A percentile compares a stretch with the other conserved stretches of the same genome.
phyloP scores from a whole-genome alignment of 306 rosid genomes.

The Trifolium fragiferum region DNA sequence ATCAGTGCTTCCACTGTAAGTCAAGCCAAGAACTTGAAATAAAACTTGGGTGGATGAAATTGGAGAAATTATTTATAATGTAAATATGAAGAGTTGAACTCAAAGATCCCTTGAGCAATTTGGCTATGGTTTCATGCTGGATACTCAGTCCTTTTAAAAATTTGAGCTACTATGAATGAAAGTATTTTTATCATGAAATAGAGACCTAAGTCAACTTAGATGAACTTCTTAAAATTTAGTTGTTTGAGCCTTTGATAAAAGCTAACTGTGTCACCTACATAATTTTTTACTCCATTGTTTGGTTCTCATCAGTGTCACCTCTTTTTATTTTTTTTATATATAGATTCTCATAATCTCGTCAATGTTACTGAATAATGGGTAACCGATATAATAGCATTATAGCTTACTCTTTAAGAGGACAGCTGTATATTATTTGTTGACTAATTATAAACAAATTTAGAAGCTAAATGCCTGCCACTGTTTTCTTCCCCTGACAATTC shows the following conservation, averaged over 20 bases:
- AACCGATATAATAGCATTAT: slow-evolving; percentile 5
- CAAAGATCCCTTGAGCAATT: slow-evolving; percentile 9
- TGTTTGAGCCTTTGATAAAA: slow-evolving; percentile 23
- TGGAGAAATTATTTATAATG: slow-evolving; percentile 1
- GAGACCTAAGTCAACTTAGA: slow-evolving; percentile 30
- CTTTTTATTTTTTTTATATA: neutral
- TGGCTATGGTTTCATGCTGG: slow-evolving; percentile 27
- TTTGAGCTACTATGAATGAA: slow-evolving; percentile 27
- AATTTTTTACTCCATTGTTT: slow-evolving; percentile 11
- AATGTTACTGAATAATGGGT: slow-evolving; percentile 16
- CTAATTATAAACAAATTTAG: slow-evolving; percentile 30
- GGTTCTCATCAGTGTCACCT: neutral
- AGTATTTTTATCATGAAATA: slow-evolving; percentile 14
- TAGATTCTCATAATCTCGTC: neutral
- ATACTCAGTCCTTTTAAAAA: slow-evolving; percentile 25
- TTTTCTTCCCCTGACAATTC: slow-evolving; percentile 45
- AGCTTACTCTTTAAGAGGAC: slow-evolving; percentile 22
- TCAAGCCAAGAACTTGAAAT: slow-evolving; percentile 28
- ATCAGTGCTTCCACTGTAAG: slow-evolving; percentile 29
- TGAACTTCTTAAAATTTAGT: slow-evolving; percentile 27
- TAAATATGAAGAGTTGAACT: slow-evolving; percentile 39
- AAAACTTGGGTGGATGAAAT: slow-evolving; percentile 33
- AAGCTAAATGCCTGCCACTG: slow-evolving; percentile 40
- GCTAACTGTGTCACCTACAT: slow-evolving; percentile 1
- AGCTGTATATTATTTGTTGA: slow-evolving; percentile 19